These are phyloP conservation scores for Penicillium sp. DNA, from an alignment of 2,329 filamentous ascomycete genomes.

Conservation along the genomic window DNA sequence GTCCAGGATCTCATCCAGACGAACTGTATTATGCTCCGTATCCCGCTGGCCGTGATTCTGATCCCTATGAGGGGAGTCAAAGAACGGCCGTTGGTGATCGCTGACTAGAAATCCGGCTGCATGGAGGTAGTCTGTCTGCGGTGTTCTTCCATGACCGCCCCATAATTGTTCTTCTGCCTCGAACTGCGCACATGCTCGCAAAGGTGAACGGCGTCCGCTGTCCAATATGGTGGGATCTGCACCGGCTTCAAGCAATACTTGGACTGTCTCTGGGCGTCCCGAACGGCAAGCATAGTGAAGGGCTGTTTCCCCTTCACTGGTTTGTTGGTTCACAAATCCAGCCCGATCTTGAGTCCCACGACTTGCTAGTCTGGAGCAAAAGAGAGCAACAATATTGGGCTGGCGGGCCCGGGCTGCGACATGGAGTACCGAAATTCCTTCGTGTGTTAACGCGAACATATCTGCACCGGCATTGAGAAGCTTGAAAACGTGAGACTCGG, in stretches of 20 bases:
- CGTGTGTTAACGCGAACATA: slow-evolving; percentile 8
- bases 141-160: neutral
- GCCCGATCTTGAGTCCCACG: neutral
- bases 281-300: slow-evolving; percentile 19
- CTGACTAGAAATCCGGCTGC: neutral
- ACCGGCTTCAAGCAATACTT: slow-evolving; percentile 5
- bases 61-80: neutral
- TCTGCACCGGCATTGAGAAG: slow-evolving; percentile 16
- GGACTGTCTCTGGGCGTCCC: slow-evolving; percentile 13
- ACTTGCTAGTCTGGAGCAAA: slow-evolving; percentile 2
- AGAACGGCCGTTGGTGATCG: neutral
- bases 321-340: slow-evolving; percentile 13
- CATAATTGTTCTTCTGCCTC: slow-evolving; percentile 4
- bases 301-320: slow-evolving; percentile 8
- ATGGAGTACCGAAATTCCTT: slow-evolving; percentile 15
- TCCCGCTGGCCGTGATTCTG: neutral
- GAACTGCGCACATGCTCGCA: slow-evolving; percentile 4
- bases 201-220: neutral
- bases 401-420: slow-evolving; percentile 15
- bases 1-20: neutral
- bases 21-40: neutral
- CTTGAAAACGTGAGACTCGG: slow-evolving; percentile 8
- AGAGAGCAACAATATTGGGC: slow-evolving; percentile 7
- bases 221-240: slow-evolving; percentile 6
- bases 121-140: neutral